Evolutionary conservation across 2,329 filamentous ascomycete genomes (phyloP), one percentile per base, ranked within the genome.

Genomic region (Colletotrichum sidae): DNA sequence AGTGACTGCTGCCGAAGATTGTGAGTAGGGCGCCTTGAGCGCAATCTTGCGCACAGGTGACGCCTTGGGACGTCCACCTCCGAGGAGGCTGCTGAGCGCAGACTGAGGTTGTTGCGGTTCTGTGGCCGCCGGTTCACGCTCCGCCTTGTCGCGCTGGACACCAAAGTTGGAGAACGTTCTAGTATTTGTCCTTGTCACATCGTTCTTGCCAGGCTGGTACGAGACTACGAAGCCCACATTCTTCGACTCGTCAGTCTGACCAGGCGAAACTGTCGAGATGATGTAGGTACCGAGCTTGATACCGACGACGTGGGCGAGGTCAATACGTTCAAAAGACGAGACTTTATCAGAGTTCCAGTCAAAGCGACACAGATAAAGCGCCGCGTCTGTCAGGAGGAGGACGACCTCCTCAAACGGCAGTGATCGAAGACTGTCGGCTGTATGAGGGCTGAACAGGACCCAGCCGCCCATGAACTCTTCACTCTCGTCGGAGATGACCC

Each of bases 311-410:
- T 93, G 92, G 17, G 86, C 84, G 8, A 98, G 83, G 63, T 92
- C 89, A 12, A 97, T 89, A 8, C 94, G 86, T 78, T 98, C 94
- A 76, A 97, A 98, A 0, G 92, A 94, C 11, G 91, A 90, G 2
- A 99, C 92, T 75, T 98, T 98, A 79, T 98, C 96, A 8, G 94
- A 90, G 68, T 92, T 92, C 94, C 95, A 98, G 77, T 98, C 94
- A 71, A 98, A 94, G 12, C 92, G 89, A 76, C 94, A 97, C 67
- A 93, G 89, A 74, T 98, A 98, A 3, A 98, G 76, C 0, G 94
- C 95, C 0, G 85, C 84, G 69, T 97, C 91, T 0, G 96, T 98
- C 38, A 99, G 82, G 0, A 99, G 83, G 1, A 99, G 83, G 1
- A 99, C 92, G 0, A 91, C 91, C 74, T 99, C 95, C 72, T 97